phyloP scores from a whole-genome alignment of 2,329 filamentous ascomycete species.

The Penicillium sp. region DNA sequence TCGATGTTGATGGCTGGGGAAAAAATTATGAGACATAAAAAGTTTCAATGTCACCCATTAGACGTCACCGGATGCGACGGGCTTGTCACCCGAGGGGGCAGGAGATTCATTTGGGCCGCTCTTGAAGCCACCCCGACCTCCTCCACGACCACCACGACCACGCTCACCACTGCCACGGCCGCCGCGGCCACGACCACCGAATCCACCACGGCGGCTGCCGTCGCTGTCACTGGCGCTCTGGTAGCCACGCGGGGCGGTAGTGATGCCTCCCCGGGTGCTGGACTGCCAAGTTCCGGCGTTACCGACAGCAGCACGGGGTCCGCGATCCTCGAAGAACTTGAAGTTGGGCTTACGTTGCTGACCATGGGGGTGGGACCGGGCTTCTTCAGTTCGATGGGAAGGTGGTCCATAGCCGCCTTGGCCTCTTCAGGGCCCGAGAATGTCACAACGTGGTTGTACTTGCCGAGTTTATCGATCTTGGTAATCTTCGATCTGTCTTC shows the following conservation, averaged over 20 bases:
- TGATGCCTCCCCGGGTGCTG: constrained; percentile 62
- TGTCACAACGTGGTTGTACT: constrained; percentile 76
- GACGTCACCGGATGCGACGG: constrained; percentile 34
- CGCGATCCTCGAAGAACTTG: constrained; percentile 75
- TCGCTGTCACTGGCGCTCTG: constrained; percentile 80
- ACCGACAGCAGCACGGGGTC: constrained; percentile 48
- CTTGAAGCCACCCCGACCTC: constrained; percentile 56
- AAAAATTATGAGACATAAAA: constrained; percentile 17
- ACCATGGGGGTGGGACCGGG: constrained; percentile 54
- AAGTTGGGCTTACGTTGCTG: constrained; percentile 77
- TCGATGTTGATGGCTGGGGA: constrained; percentile 9
- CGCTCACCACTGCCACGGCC: constrained; percentile 50
- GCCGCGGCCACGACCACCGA: constrained; percentile 57
- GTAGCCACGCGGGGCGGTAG: constrained; percentile 70
- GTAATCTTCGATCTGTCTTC: constrained; percentile 80
- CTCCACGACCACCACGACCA: constrained; percentile 57
- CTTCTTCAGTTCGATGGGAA: constrained; percentile 74
- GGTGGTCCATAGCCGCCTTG: constrained; percentile 70
- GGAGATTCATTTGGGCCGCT: constrained; percentile 46
- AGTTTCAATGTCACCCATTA: constrained; percentile 20
- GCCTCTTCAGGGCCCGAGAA: constrained; percentile 80
- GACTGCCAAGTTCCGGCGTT: constrained; percentile 56
- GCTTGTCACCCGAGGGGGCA: constrained; percentile 36
- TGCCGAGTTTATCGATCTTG: constrained; percentile 65
- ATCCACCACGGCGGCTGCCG: constrained; percentile 60